Conservation (phyloP, 2,329 filamentous ascomycete species). For the Xylaria digitata region DNA sequence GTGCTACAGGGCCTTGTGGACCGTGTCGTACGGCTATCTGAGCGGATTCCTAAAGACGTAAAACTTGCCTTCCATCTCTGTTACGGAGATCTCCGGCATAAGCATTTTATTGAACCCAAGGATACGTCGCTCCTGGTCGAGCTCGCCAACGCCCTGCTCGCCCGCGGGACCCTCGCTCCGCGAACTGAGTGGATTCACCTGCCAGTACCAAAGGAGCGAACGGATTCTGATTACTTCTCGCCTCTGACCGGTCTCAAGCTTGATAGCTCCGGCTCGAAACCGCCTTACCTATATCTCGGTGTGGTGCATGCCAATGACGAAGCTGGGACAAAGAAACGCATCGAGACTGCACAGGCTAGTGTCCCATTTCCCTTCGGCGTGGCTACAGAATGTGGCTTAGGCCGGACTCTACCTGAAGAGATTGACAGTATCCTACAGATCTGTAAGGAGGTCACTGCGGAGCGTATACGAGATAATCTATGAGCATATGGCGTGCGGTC, state of each 20-base stretch:
- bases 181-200: constrained; percentile 45
- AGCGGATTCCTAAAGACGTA: constrained; percentile 38
- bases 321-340: constrained; percentile 42
- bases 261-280: constrained; percentile 31
- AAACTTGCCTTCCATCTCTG: constrained; percentile 46
- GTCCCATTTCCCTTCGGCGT: constrained; percentile 44
- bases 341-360: constrained; percentile 39
- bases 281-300: constrained; percentile 42
- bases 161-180: constrained; percentile 34
- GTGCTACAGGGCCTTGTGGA: constrained; percentile 43
- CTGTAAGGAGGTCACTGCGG: constrained; percentile 41
- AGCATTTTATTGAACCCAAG: constrained; percentile 43
- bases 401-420: constrained; percentile 43
- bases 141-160: constrained; percentile 43
- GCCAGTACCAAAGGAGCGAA: constrained; percentile 43
- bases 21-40: constrained; percentile 38
- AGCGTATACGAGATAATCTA: constrained; percentile 17
- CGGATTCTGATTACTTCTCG: constrained; percentile 42
- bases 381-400: constrained; percentile 44
- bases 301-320: constrained; percentile 45
- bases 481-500: constrained; percentile 11
- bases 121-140: constrained; percentile 40
- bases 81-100: constrained; percentile 43
- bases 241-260: constrained; percentile 40
- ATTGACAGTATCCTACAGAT: constrained; percentile 43